Base-by-base conservation (phyloP, 2,329 filamentous ascomycete genomes). In the Alternaria gansuensis region DNA sequence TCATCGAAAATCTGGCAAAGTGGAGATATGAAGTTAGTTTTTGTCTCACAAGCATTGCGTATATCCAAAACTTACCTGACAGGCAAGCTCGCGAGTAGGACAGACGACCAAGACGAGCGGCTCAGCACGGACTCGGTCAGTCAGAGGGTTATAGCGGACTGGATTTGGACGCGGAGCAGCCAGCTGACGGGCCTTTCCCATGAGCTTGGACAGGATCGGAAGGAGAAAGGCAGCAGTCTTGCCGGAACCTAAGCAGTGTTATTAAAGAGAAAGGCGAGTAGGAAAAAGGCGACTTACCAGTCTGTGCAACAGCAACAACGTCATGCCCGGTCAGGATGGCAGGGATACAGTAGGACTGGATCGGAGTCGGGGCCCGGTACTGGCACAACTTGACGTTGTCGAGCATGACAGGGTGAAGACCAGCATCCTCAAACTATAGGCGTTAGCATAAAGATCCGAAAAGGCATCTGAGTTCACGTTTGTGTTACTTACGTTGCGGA, bases 211-310 rank as follows among this genome's bases (percentile, higher is more conserved):
- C 51, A 98, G 73, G 59, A 96, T 91, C 0, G 95, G 95, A 54
- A 97, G 87, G 4, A 99, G 80, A 73, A 95, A 99, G 0, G 95
- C 93, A 0, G 91, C 94, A 0, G 95, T 99, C 83, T 99, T 99
- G 51, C 95, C 95, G 26, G 94, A 98, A 21, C 95, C 94, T 97
- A 21, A 8, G n/a, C 2, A 17, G 1, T 29, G 37, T 55, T 44
- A 65, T 33, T 62, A 37, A 40, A 26, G 24, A 21, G 8, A 5
- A 24, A 24, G 3, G 10, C 8, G 7, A 26, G n/a, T 36, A 3
- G 0, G 4, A 9, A 24, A 7, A 21, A 26, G 29, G 31, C 7
- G 5, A 79, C 85, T 77, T 82, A 96, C 94, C 94, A 46, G 95
- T 99, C 79, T 98, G 94, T 8, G 95, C 93, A 70, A 95, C 87